A percentile compares a stretch with the other conserved stretches of the same genome.
phyloP scores from a whole-genome alignment of 768 basidiomycete genomes.

The Pleurotus citrinopileatus region DNA sequence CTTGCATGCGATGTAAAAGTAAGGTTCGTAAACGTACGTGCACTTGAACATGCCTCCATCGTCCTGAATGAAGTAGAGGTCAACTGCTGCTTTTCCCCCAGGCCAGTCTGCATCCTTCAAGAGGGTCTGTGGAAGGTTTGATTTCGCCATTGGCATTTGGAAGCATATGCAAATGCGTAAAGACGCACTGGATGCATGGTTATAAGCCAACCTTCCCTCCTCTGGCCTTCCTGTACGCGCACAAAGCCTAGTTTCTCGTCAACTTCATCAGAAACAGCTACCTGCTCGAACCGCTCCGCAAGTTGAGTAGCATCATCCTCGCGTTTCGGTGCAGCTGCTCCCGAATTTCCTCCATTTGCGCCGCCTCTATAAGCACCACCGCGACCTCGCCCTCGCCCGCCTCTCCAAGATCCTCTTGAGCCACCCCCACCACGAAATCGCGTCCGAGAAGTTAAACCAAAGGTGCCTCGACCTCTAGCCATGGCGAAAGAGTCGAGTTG shows the following conservation, averaged over 20 bases:
- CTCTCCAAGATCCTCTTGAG: conserved; percentile 40
- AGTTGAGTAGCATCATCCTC: conserved; percentile 90
- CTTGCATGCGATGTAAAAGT: conserved; percentile 92
- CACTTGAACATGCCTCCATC: conserved; percentile 96
- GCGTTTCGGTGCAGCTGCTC: conserved; percentile 52
- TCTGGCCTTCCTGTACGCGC: conserved; percentile 73
- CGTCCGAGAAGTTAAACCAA: conserved; percentile 55
- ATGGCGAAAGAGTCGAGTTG: conserved; percentile 25
- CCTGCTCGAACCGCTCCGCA: conserved; percentile 83
- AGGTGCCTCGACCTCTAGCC: conserved; percentile 53
- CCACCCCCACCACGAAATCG: conserved; percentile 47
- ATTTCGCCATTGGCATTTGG: too few species aligned
- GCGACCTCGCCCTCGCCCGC: conserved; percentile 55
- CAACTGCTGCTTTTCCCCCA: conserved; percentile 85
- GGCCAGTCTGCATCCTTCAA: conserved; percentile 84
- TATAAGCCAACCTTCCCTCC: conserved; percentile 89
- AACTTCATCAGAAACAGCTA: conserved; percentile 74
- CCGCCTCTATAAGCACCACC: conserved; percentile 38
- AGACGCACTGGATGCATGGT: conserved; percentile 93
- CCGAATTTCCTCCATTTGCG: conserved; percentile 14
- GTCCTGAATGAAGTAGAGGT: conserved; percentile 97
- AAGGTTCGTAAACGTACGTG: conserved; percentile 90
- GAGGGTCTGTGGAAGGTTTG: too few species aligned
- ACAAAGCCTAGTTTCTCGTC: conserved; percentile 93
- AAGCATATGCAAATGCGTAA: background rate